Percentiles rank a stretch among this genome's conserved stretches.
These are phyloP conservation scores for Sphagnum contortum DNA, from an alignment of 225 moss, liverwort and hornwort genomes.

Conservation along the genomic window DNA sequence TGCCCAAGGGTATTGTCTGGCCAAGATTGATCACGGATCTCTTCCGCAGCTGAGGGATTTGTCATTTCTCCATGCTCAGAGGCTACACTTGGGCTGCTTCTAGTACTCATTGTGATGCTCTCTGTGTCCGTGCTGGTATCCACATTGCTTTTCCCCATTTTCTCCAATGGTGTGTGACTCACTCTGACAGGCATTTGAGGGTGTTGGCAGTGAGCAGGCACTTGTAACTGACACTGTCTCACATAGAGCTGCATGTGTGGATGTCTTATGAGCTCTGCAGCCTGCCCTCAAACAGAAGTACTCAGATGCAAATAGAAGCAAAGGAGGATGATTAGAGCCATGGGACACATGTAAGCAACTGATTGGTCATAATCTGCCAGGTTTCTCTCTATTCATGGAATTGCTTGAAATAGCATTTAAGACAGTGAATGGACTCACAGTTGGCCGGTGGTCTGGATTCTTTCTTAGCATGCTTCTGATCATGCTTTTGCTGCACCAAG, in stretches of 20 bases:
- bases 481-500: conserved; percentile 30
- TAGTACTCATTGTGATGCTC: conserved; percentile 43
- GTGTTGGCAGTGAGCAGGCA: conserved; percentile 18
- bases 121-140: conserved; percentile 20
- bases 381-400: no score
- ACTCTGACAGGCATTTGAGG: conserved; percentile 14
- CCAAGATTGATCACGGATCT: conserved; percentile 27
- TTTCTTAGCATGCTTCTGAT: conserved; percentile 56
- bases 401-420: no score
- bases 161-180: no score
- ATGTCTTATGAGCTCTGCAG: conserved; percentile 36
- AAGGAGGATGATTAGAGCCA: no score
- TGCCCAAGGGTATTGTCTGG: conserved; percentile 27
- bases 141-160: no score
- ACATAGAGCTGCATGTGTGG: conserved; percentile 46
- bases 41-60: conserved; percentile 34
- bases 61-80: conserved; percentile 37
- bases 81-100: conserved; percentile 39
- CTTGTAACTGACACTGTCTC: conserved; percentile 39
- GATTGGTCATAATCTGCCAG: no score
- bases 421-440: conserved; percentile 17
- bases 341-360: no score
- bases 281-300: conserved; percentile 13
- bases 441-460: conserved; percentile 56
- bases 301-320: not conserved